These are phyloP conservation scores for Ascochyta lentis DNA, from an alignment of 2,329 filamentous ascomycete genomes.

Conservation along the genomic window DNA sequence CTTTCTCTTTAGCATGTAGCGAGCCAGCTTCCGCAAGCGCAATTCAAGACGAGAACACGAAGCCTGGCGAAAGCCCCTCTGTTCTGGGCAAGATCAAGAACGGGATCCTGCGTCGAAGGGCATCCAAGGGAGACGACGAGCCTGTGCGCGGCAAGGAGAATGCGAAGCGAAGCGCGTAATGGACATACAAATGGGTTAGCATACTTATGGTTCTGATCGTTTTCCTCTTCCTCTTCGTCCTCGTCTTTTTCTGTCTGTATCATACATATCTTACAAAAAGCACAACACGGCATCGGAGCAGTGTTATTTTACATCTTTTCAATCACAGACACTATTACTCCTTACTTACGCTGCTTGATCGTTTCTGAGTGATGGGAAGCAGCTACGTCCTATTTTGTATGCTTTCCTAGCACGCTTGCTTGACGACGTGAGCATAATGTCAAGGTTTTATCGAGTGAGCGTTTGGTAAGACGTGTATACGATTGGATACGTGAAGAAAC, in stretches of 20 bases:
- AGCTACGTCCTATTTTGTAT: no score
- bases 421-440: no score
- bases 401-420: no score
- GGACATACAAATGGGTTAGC: constrained; percentile 1
- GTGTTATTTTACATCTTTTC: neutral
- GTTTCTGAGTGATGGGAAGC: no score
- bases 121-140: neutral
- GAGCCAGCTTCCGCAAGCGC: neutral
- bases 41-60: neutral
- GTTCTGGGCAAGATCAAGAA: neutral
- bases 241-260: constrained; percentile 1
- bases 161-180: neutral
- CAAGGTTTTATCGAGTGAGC: no score
- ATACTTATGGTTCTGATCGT: neutral
- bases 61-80: neutral
- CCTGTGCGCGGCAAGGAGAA: neutral
- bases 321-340: neutral
- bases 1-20: neutral
- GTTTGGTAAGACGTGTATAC: no score
- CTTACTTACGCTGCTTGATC: neutral
- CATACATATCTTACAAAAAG: neutral
- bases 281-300: neutral
- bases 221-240: neutral
- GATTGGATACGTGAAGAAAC: no score
- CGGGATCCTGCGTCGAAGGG: neutral